Evolutionary conservation across 2,329 filamentous ascomycete species (phyloP).

Genomic region (Aspergillus sp.): DNA sequence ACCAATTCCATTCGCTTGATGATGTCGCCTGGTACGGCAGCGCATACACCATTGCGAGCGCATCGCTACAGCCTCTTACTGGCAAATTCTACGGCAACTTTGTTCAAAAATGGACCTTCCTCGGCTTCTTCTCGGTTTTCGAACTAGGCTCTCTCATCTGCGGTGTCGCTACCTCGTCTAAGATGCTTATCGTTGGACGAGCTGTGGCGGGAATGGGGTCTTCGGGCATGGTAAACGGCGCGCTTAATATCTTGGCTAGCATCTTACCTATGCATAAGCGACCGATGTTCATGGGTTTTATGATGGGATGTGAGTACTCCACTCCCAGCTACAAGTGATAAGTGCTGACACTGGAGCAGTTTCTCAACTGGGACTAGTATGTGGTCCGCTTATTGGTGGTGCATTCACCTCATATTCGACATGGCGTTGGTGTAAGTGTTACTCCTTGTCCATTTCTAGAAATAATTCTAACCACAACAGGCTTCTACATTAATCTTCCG

Average conservation of each 20-base stretch:
- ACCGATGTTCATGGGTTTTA: slow-evolving; percentile 1
- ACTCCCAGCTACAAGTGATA: not conserved
- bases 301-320: not conserved
- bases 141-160: slow-evolving; percentile 29
- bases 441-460: slow-evolving; percentile 32
- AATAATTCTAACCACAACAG: slow-evolving; percentile 36
- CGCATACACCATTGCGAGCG: slow-evolving; percentile 41
- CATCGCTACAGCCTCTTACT: slow-evolving; percentile 5
- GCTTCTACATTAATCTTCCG: slow-evolving; percentile 57
- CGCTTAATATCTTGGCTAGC: slow-evolving; percentile 13
- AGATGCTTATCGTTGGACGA: slow-evolving; percentile 14
- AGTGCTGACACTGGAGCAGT: not conserved
- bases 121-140: slow-evolving; percentile 33
- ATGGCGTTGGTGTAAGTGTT: slow-evolving; percentile 28
- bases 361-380: slow-evolving; percentile 4
- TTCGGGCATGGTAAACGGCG: slow-evolving; percentile 14
- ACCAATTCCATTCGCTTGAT: slow-evolving; percentile 34
- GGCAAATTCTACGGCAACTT: slow-evolving; percentile 16
- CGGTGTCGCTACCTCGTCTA: slow-evolving; percentile 10
- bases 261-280: slow-evolving; percentile 9
- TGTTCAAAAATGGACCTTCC: slow-evolving; percentile 24
- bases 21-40: slow-evolving; percentile 43
- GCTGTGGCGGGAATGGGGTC: slow-evolving; percentile 13
- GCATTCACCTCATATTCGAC: slow-evolving; percentile 38
- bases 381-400: slow-evolving; percentile 45